These are phyloP conservation scores for Hypholoma sublateritium DNA, from an alignment of 768 basidiomycete species.

Conservation along the genomic window DNA sequence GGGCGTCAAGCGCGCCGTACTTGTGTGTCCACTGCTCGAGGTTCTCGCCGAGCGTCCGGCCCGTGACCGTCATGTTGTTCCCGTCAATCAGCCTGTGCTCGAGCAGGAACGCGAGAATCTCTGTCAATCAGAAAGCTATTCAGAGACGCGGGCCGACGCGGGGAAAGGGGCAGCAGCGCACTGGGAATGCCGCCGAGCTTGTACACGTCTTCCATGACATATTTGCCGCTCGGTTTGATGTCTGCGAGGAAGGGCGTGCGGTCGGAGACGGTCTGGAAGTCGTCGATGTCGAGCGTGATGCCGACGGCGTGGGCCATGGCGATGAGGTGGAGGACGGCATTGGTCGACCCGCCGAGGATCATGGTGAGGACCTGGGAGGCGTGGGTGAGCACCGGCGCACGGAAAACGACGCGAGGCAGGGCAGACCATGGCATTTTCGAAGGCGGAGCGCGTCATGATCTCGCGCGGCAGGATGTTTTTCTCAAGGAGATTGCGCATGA, in stretches of 20 bases:
- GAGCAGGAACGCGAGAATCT: conserved; percentile 81
- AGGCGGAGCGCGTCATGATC: conserved; percentile 96
- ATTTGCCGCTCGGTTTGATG: conserved; percentile 95
- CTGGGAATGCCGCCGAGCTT: conserved; percentile 96
- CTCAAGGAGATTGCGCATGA: conserved; percentile 86
- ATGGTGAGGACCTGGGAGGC: conserved; percentile 80
- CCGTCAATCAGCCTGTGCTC: conserved; percentile 90
- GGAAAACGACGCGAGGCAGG: conserved; percentile 13
- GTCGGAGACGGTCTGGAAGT: conserved; percentile 93
- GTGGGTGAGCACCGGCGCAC: not conserved
- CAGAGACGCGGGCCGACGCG: conserved; percentile 3
- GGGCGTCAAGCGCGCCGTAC: conserved; percentile 70
- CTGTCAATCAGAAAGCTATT: conserved; percentile 34
- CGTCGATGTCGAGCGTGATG: conserved; percentile 83
- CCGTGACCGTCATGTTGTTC: conserved; percentile 88
- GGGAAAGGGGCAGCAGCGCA: conserved; percentile 39
- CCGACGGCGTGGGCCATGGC: conserved; percentile 97
- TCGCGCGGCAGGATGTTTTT: conserved; percentile 91
- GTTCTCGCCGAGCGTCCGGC: conserved; percentile 88
- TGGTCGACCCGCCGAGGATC: conserved; percentile 97
- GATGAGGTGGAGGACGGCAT: conserved; percentile 95
- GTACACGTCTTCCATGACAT: conserved; percentile 98
- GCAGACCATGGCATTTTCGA: conserved; percentile 99
- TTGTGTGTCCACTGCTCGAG: conserved; percentile 85
- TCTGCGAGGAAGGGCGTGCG: conserved; percentile 93